Conservation (phyloP, 208 protist species). For the Borovskyia barvae region DNA sequence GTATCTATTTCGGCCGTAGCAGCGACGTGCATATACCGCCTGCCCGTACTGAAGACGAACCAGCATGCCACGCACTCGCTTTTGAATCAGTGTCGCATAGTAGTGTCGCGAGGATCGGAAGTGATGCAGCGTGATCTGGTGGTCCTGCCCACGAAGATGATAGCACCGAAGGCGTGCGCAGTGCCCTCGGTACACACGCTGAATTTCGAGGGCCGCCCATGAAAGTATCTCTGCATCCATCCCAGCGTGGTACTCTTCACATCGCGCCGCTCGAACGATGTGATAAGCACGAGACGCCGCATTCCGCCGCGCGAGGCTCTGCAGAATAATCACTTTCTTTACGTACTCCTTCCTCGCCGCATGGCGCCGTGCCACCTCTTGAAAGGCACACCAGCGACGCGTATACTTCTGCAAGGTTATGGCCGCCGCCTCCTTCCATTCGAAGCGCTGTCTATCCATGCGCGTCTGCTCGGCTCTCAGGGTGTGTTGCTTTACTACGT, state of each 20-base stretch:
- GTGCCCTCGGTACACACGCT: conserved; percentile 71
- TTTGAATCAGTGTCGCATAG: conserved; percentile 81
- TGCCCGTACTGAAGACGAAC: conserved; percentile 46
- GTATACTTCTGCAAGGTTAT: conserved; percentile 68
- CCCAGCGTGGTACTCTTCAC: conserved; percentile 1
- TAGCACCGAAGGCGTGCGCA: conserved; percentile 37
- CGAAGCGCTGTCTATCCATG: conserved; percentile 12
- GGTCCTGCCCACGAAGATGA: conserved; percentile 29
- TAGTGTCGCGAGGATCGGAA: conserved; percentile 57
- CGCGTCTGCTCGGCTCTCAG: conserved; percentile 5
- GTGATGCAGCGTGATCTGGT: conserved; percentile 58
- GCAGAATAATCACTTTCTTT: conserved; percentile 31
- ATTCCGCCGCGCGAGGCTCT: conserved; percentile 47
- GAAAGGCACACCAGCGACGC: conserved; percentile 56
- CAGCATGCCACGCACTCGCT: conserved; percentile 62
- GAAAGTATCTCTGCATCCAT: conserved; percentile 15
- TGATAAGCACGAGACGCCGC: conserved; percentile 21
- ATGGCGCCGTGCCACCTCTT: conserved; percentile 32
- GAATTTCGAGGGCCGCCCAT: conserved; percentile 67
- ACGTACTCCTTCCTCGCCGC: conserved; percentile 28
- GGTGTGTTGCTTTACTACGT: conserved; percentile 26
- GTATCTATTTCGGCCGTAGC: conserved; percentile 73
- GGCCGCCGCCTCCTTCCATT: conserved; percentile 35
- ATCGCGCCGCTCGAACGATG: conserved; percentile 7
- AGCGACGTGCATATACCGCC: conserved; percentile 45